These are phyloP conservation scores for Paspalum notatum DNA, from an alignment of 176 grass and related monocot species.

Conservation along the genomic window DNA sequence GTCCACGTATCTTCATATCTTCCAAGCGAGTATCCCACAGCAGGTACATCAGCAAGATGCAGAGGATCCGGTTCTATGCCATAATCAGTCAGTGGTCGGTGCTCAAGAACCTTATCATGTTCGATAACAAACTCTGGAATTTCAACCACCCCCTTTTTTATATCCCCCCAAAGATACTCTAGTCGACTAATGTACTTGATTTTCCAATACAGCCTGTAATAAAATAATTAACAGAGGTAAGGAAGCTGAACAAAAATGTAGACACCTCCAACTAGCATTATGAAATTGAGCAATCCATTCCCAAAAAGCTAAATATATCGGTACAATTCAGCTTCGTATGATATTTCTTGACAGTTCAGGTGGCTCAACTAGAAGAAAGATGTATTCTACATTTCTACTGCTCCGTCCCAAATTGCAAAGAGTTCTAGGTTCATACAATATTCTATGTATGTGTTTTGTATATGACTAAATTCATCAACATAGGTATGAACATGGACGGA, in stretches of 20 bases:
- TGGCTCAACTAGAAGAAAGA: background rate
- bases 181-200: constrained; percentile 91
- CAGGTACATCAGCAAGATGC: constrained; percentile 74
- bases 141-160: constrained; percentile 79
- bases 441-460: too few species aligned
- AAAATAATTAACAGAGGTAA: constrained; percentile 23
- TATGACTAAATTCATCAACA: too few species aligned
- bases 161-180: constrained; percentile 86
- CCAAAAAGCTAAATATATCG: background rate
- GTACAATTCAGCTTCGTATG: background rate
- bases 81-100: constrained; percentile 92
- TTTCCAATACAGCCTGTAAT: constrained; percentile 91
- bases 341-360: constrained; percentile 9
- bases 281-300: background rate
- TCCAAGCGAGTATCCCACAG: constrained; percentile 66
- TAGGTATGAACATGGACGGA: too few species aligned
- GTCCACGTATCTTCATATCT: constrained; percentile 74
- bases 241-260: background rate
- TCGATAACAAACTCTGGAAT: constrained; percentile 85
- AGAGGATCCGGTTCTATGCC: constrained; percentile 92
- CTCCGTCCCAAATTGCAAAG: too few species aligned
- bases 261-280: background rate
- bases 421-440: too few species aligned
- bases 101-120: constrained; percentile 87
- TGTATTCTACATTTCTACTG: too few species aligned